Evolutionary conservation across 176 grass and related monocot genomes (phyloP).

Genomic region (Bromus sterilis): DNA sequence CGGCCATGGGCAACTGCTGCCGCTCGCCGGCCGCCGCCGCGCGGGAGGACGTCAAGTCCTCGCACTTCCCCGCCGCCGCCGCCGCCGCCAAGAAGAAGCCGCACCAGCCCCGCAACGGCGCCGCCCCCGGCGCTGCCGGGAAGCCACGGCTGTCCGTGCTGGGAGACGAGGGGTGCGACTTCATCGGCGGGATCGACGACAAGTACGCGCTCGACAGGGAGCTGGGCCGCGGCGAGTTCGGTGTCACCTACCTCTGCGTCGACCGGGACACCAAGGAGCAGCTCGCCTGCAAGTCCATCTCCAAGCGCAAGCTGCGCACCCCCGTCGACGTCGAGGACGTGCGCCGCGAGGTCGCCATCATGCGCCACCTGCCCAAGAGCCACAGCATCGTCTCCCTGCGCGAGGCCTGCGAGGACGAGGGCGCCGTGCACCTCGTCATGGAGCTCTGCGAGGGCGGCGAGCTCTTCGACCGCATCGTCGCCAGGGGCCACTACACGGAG

Average conservation of each 20-base stretch:
- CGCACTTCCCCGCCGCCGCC: conserved; percentile 51
- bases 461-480: conserved; percentile 98
- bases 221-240: conserved; percentile 97
- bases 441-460: conserved; percentile 99
- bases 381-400: conserved; percentile 64
- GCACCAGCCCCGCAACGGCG: conserved; percentile 45
- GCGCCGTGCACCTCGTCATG: conserved; percentile 95
- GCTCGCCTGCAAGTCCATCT: conserved; percentile 99
- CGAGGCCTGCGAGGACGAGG: conserved; percentile 97
- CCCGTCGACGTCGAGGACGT: conserved; percentile 97
- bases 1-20: conserved; percentile 93
- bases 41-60: conserved; percentile 81
- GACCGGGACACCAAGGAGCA: conserved; percentile 78
- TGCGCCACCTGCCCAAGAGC: conserved; percentile 87
- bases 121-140: conserved; percentile 11
- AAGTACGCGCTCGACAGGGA: conserved; percentile 82
- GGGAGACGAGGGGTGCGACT: conserved; percentile 38
- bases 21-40: conserved; percentile 89
- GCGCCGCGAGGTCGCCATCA: conserved; percentile 94
- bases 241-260: conserved; percentile 95
- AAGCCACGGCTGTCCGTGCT: conserved; percentile 86
- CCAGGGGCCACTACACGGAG: conserved; percentile 90
- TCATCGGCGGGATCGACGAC: conserved; percentile 59
- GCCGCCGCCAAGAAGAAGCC: conserved; percentile 48
- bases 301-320: conserved; percentile 92